Conservation (phyloP, 1,139 yeast species). For the Nakaseomyces nivariensis region DNA sequence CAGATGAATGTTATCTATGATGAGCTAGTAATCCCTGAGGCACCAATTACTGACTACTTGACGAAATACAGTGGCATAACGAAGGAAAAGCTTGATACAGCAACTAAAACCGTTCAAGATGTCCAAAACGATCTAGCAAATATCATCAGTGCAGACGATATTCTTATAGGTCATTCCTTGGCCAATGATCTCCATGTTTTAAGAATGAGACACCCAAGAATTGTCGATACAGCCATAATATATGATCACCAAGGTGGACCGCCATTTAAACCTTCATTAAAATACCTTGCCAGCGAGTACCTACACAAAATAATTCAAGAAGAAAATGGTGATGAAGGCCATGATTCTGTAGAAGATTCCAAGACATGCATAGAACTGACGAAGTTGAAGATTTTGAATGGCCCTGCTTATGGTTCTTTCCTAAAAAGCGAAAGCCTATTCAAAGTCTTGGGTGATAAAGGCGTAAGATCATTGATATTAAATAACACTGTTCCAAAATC, state of each 20-base stretch:
- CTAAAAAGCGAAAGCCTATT: constrained; percentile 36
- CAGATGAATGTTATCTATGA: constrained; percentile 54
- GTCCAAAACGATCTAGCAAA: constrained; percentile 48
- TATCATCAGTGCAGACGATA: constrained; percentile 42
- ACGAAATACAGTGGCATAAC: constrained; percentile 86
- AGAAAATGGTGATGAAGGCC: constrained; percentile 49
- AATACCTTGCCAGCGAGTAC: constrained; percentile 50
- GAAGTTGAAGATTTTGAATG: constrained; percentile 57
- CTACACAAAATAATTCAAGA: constrained; percentile 53
- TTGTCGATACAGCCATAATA: constrained; percentile 58
- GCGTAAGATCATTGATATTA: constrained; percentile 35
- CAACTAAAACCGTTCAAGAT: constrained; percentile 56
- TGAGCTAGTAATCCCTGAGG: constrained; percentile 65
- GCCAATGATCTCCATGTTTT: constrained; percentile 58
- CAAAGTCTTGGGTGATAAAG: constrained; percentile 27
- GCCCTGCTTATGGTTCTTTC: constrained; percentile 52
- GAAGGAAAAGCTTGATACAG: constrained; percentile 48
- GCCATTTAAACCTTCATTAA: constrained; percentile 69
- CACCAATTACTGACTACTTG: constrained; percentile 64
- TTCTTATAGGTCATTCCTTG: constrained; percentile 63
- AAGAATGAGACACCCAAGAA: constrained; percentile 48
- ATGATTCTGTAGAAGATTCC: constrained; percentile 83
- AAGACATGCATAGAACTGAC: constrained; percentile 69
- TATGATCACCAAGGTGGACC: constrained; percentile 73
- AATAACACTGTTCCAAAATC: constrained; percentile 22